Conservation (phyloP, 2,329 filamentous ascomycete species). For the Penicillium freii region DNA sequence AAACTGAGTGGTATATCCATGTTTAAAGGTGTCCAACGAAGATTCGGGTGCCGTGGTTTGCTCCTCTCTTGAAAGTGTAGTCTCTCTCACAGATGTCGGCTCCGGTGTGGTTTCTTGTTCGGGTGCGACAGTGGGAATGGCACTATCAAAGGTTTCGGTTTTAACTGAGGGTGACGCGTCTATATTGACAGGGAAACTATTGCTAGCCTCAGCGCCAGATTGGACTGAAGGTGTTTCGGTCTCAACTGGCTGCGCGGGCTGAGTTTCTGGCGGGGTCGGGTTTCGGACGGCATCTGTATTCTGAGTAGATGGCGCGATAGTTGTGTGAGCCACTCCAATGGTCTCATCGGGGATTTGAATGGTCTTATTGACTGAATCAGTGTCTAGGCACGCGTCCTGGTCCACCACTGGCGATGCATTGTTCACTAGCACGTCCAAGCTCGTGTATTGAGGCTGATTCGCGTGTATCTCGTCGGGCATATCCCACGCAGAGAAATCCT, state of each 20-base stretch:
- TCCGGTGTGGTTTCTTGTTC: not conserved
- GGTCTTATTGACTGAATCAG: not conserved
- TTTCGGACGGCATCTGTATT: not conserved
- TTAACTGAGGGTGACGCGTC: not conserved
- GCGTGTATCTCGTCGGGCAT: constrained; percentile 11
- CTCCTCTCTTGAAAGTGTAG: not conserved
- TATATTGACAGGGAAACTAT: not conserved
- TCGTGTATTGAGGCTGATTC: constrained; percentile 6
- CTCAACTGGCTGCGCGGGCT: not conserved
- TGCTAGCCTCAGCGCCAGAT: not conserved
- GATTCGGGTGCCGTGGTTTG: not conserved
- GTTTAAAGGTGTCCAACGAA: not conserved
- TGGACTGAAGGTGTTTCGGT: not conserved
- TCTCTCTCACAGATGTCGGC: not conserved
- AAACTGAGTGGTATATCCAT: not conserved
- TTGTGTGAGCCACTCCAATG: not conserved
- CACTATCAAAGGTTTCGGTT: not conserved
- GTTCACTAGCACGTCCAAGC: constrained; percentile 3
- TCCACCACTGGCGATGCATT: not conserved
- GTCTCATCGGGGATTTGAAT: not conserved
- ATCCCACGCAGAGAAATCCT: constrained; percentile 23
- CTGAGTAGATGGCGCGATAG: not conserved
- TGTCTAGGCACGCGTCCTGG: not conserved
- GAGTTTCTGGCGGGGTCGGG: not conserved
- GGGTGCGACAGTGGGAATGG: not conserved